Evolutionary conservation across 495 filamentous ascomycete species (phyloP), one percentile per base, ranked within the genome.

Genomic region (Astrothelium macrocarpum): DNA sequence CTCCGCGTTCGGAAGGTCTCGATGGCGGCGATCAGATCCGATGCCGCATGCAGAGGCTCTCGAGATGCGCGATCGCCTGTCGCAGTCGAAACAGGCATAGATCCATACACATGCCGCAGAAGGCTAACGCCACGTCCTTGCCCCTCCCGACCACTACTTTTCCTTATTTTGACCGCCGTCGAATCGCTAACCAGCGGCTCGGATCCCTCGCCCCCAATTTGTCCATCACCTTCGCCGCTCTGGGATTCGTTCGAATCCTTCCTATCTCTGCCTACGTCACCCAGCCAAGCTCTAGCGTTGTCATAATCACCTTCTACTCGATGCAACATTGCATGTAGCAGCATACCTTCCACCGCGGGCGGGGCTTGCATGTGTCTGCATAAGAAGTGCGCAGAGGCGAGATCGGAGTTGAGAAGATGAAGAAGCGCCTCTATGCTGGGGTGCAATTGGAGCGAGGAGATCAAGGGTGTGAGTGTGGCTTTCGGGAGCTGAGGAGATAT

Each of bases 301-400:
- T 71, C 64, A 59, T 74, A 76, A 59, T 80, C 78, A 26, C 78
- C 77, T 70, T 80, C 79, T 20, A 79, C 71, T 5, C 76, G 69
- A 61, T 81, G 76, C 20, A 81, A 65, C 16, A 81, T 74, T 1
- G 70, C 73, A 61, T 79, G 78, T 18, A 80, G 67, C 46, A 75
- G 72, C 79, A 81, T 80, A 36, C 75, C 77, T 60, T 78, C 79
- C 36, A 67, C 67, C 0, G 77, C 75, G 9, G 77, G 79, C 12
- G 71, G 63, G 23, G 72, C 72, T 67, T 79, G 74, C 78, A 81
- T 81, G 64, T 81, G 73, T 1, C 78, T 72, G 56, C 79, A 67
- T 5, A 80, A 73, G 66, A 81, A 81, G 66, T 81, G 78, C 4
- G 78, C 79, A 60, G 71, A 72, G 0, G 76, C 67, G 2, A 80